Percentiles rank a stretch among this genome's conserved stretches.
Conservation (phyloP, 1,284 basidiomycete species). For the Malassezia sympodialis region DNA sequence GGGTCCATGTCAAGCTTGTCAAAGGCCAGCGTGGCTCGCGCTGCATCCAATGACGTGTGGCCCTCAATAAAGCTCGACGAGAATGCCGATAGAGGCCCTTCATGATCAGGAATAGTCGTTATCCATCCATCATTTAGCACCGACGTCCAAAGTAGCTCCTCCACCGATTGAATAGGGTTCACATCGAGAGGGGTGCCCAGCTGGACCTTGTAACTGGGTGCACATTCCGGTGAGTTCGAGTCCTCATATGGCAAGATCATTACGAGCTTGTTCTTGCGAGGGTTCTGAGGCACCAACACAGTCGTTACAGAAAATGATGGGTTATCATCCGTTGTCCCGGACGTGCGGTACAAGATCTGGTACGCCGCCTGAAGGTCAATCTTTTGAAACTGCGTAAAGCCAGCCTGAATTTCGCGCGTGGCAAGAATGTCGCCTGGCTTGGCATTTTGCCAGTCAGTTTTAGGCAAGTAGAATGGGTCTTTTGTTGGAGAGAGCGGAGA, state of each 20-base stretch:
- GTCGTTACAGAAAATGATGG: constrained; percentile 11
- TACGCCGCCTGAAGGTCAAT: constrained; percentile 19
- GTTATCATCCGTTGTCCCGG: neutral
- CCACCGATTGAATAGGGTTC: constrained; percentile 15
- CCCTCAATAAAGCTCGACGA: constrained; percentile 33
- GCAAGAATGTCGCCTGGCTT: constrained; percentile 13
- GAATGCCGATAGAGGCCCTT: constrained; percentile 26
- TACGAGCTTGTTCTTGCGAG: constrained; percentile 8
- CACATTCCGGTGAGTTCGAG: constrained; percentile 11
- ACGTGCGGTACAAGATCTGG: constrained; percentile 31
- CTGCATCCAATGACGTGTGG: constrained; percentile 27
- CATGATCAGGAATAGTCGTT: constrained; percentile 33
- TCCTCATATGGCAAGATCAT: constrained; percentile 17
- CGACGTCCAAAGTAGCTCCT: constrained; percentile 15
- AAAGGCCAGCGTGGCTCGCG: constrained; percentile 26
- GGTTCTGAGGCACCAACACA: constrained; percentile 13
- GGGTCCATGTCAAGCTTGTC: constrained; percentile 20
- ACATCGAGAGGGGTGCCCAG: constrained; percentile 1
- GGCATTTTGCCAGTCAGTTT: constrained; percentile 7
- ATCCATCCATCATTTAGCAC: constrained; percentile 29
- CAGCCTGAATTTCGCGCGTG: constrained; percentile 7
- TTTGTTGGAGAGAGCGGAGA: constrained; percentile 5
- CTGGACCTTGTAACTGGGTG: constrained; percentile 17
- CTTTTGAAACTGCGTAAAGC: constrained; percentile 20
- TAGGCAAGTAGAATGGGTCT: constrained; percentile 15